These are phyloP conservation scores for Radiomyces spectabilis DNA, from an alignment of 192 early-diverging fungal genomes.

Conservation along the genomic window DNA sequence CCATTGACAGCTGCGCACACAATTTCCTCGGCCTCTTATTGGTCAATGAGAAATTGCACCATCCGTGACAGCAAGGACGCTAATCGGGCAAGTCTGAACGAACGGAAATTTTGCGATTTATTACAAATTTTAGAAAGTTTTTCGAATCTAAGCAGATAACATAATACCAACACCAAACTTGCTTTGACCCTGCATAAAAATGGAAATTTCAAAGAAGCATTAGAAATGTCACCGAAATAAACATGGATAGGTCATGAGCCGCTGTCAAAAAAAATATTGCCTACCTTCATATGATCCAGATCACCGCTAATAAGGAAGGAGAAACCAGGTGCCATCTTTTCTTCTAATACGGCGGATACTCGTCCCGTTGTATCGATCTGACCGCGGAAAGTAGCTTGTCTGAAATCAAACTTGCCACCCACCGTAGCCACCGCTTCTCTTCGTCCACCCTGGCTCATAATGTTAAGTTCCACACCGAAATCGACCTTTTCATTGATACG, in stretches of 20 bases:
- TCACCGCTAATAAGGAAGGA: constrained; percentile 87
- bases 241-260: constrained; percentile 32
- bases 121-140: too few species aligned
- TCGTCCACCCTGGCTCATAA: constrained; percentile 59
- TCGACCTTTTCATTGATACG: constrained; percentile 91
- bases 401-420: constrained; percentile 97
- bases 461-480: constrained; percentile 85
- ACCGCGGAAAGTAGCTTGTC: constrained; percentile 85
- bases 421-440: constrained; percentile 89
- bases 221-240: not conserved
- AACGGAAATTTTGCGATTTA: too few species aligned
- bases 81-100: too few species aligned
- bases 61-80: too few species aligned
- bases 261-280: too few species aligned
- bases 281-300: constrained; percentile 90
- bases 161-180: constrained; percentile 83
- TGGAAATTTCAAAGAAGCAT: too few species aligned
- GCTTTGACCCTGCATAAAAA: constrained; percentile 52
- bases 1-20: too few species aligned
- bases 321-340: constrained; percentile 92
- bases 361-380: constrained; percentile 87
- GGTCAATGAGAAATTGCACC: too few species aligned
- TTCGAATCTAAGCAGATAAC: constrained; percentile 75
- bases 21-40: too few species aligned
- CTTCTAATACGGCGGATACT: constrained; percentile 84